Evolutionary conservation across 345 rosid species (phyloP), one percentile per base, ranked within the genome.

Genomic region (Populus pruinosa): DNA sequence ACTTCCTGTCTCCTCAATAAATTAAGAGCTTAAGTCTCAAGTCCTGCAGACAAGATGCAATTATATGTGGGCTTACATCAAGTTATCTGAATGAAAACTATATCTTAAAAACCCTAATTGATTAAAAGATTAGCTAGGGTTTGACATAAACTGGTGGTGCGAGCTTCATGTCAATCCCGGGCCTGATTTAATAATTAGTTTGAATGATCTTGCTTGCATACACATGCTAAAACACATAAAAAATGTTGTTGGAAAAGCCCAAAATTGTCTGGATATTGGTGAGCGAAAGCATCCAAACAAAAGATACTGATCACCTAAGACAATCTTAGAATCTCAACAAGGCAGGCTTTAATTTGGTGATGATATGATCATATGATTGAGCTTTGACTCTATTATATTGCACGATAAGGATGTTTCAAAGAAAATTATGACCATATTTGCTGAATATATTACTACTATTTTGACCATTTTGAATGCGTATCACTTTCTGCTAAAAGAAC

Each of bases 1-100:
- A 59, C 74, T 73, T 67, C 74, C 67, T 80, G 81, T 77, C 81
- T 53, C 65, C 81, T 74, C 27, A 55, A 56, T 73, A 79, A 79
- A 63, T 33, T 66, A 70, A 70, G 27, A 69, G 10, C 47, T 53
- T 44, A 41, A 76, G 68, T 44, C 39, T 25, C 68, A 59, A 74
- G 18, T 62, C 71, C 61, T 8, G 67, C 67, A 55, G 1, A 31
- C 27, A 50, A 36, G 44, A 1, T 9, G 16, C 16, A 6, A 39
- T 29, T 64, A 35, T 39, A 53, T 66, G 43, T n/a, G 56, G 71
- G 41, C 31, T 53, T 20, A 1, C n/a, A 8, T 29, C 31, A 53
- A 31, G 8, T 18, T 39, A 29, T 64, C 27, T 9, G 11, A 67
- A 67, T 18, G 44, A 17, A 44, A 67, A 8, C 44, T 31, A 36